Base-by-base conservation (phyloP, 371 early-diverging fungal species). In the Mucor irregularis region DNA sequence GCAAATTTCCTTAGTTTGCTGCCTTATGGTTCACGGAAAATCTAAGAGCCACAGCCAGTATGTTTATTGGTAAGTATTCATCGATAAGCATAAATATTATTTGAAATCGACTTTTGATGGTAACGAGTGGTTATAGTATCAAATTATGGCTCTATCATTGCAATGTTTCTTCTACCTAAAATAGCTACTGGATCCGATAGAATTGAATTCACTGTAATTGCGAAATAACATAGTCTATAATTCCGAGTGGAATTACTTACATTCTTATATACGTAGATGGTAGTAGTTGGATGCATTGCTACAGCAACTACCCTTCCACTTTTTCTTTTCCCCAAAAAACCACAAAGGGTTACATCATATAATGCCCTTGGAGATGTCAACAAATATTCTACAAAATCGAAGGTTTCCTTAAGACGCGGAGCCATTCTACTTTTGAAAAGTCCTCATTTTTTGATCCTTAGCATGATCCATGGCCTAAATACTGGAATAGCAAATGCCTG, bases 401-500 rank as follows among this genome's bases (percentile, higher is more conserved):
- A 57, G 8, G 13, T 56, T 1, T 58, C 68, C 6, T 75, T 86
- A 57, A 63, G 68, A 40, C 66, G 72, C 44, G 76, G 77, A 26
- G 69, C 85, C 22, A 53, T 71, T 50, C 29, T 58, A n/a, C 61
- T 86, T 33, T 56, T 79, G 34, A 69, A 65, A 33, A 87, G 80
- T 58, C 59, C 56, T 16, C 71, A 75, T 58, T 89, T 85, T 69
- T 58, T 79, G 46, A 69, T 85, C 34, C 60, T 89, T 22, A 72
- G 74, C 50, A 56, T 74, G 28, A 51, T 83, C 43, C 82, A 85
- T 56, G 81, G 83, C 11, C 58, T 80, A 26, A 76, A 82, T 57
- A 73, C 86, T 43, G 89, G 87, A 3, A 67, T 84, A 48, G 85
- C 85, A 59, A 83, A 83, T 49, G 79, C 84, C 38, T 81, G 82